Conservation (phyloP, 2,329 filamentous ascomycete genomes). For the Beauveria pseudobassiana region DNA sequence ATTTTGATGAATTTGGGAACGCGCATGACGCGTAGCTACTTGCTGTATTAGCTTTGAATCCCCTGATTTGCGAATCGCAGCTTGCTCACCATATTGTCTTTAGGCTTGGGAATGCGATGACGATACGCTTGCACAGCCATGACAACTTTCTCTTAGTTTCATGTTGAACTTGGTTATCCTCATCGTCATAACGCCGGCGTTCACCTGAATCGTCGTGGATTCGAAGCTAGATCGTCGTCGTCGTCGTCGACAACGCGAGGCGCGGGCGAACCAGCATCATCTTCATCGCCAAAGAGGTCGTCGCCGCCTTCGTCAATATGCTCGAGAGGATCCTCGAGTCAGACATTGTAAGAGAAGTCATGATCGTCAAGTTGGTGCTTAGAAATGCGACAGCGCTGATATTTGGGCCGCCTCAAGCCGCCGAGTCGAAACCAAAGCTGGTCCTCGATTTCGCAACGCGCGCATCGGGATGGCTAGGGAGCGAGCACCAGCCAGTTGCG, state of each 20-base stretch:
- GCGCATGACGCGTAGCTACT: conserved; percentile 60
- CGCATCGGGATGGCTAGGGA: background rate
- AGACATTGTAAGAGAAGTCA: conserved; percentile 36
- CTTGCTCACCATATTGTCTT: conserved; percentile 57
- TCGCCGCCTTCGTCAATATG: conserved; percentile 49
- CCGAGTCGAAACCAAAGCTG: background rate
- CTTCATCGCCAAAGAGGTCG: conserved; percentile 56
- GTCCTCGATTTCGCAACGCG: background rate
- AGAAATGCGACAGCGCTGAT: background rate
- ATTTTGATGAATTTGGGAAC: conserved; percentile 67
- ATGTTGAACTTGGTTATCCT: conserved; percentile 37
- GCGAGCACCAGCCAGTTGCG: conserved; percentile 1
- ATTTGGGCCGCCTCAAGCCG: background rate
- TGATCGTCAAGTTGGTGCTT: background rate
- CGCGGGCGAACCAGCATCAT: conserved; percentile 56
- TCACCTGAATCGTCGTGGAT: conserved; percentile 39
- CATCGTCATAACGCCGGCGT: conserved; percentile 34
- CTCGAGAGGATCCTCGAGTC: conserved; percentile 47
- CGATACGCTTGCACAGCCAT: conserved; percentile 59
- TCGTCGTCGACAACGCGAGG: conserved; percentile 58
- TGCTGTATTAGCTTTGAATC: conserved; percentile 1
- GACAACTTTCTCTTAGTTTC: conserved; percentile 47
- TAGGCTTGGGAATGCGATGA: conserved; percentile 63
- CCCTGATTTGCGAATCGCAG: background rate
- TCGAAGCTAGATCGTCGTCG: conserved; percentile 45